Evolutionary conservation across 1,284 basidiomycete genomes (phyloP).

Genomic region (Ustilago lituana): DNA sequence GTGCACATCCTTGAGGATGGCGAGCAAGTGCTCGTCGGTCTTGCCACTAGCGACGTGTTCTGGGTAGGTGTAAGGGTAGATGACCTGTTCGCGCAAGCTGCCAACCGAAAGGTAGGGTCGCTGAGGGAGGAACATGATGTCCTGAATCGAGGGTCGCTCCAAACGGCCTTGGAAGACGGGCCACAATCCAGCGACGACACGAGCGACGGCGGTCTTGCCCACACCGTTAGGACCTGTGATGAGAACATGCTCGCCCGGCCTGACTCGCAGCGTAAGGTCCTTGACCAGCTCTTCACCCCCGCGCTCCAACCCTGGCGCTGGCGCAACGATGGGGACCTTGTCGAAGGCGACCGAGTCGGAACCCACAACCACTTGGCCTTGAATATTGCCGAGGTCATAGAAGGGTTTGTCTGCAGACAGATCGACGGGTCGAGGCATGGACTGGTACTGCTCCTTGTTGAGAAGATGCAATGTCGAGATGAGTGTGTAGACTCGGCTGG

Average conservation of each 20-base stretch:
- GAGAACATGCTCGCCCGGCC: conserved; percentile 86
- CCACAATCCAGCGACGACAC: conserved; percentile 91
- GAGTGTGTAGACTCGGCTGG: conserved; percentile 86
- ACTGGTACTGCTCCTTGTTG: conserved; percentile 63
- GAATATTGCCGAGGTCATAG: conserved; percentile 67
- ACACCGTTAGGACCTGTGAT: conserved; percentile 85
- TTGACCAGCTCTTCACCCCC: conserved; percentile 76
- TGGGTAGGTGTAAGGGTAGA: conserved; percentile 65
- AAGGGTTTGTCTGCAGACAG: conserved; percentile 53
- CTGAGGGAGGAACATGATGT: conserved; percentile 90
- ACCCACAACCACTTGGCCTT: conserved; percentile 63
- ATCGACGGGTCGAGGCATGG: conserved; percentile 57
- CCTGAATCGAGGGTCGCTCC: conserved; percentile 62
- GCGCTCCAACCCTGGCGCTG: conserved; percentile 71
- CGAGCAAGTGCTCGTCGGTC: conserved; percentile 77
- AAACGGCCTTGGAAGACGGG: conserved; percentile 70
- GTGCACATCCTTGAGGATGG: conserved; percentile 81
- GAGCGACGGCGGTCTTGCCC: conserved; percentile 91
- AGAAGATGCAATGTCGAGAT: conserved; percentile 80
- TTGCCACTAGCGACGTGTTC: conserved; percentile 69
- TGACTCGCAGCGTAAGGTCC: conserved; percentile 77
- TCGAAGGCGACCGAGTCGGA: conserved; percentile 49
- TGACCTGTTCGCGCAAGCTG: conserved; percentile 83
- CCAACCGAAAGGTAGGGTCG: conserved; percentile 89
- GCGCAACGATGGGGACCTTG: conserved; percentile 79